Evolutionary conservation across 331 rosid species (phyloP).

Genomic region (Malus hybrid): DNA sequence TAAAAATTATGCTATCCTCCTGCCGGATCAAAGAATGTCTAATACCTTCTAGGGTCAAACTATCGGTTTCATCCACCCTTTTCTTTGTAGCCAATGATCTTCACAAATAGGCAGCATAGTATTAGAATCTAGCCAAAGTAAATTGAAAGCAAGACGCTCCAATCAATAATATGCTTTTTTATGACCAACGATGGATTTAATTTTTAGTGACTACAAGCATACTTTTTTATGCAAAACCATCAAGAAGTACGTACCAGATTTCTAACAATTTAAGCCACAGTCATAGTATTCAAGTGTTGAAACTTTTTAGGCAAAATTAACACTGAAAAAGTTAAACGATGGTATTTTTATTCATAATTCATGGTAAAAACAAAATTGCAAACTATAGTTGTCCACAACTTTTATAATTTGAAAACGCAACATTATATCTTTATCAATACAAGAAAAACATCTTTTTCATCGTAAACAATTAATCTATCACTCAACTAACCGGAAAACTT

Average conservation of each 20-base stretch:
- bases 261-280: background rate
- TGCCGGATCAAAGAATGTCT: slow-evolving; percentile 69
- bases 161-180: background rate
- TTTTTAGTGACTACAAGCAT: background rate
- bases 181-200: background rate
- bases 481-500: background rate
- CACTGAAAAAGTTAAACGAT: background rate
- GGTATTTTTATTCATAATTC: background rate
- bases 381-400: no score
- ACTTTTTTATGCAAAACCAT: background rate
- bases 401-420: no score
- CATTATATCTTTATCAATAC: no score
- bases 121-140: slow-evolving; percentile 9
- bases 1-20: slow-evolving; percentile 90
- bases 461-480: no score
- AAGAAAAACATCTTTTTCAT: no score
- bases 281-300: background rate
- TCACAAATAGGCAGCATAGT: slow-evolving; percentile 13
- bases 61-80: slow-evolving; percentile 70
- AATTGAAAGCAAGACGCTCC: background rate
- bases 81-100: slow-evolving; percentile 47
- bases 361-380: no score
- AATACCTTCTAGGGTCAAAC: slow-evolving; percentile 65
- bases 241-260: background rate
- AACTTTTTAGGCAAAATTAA: no score